Base-by-base conservation (phyloP, 768 basidiomycete species). In the Serendipita sp. region DNA sequence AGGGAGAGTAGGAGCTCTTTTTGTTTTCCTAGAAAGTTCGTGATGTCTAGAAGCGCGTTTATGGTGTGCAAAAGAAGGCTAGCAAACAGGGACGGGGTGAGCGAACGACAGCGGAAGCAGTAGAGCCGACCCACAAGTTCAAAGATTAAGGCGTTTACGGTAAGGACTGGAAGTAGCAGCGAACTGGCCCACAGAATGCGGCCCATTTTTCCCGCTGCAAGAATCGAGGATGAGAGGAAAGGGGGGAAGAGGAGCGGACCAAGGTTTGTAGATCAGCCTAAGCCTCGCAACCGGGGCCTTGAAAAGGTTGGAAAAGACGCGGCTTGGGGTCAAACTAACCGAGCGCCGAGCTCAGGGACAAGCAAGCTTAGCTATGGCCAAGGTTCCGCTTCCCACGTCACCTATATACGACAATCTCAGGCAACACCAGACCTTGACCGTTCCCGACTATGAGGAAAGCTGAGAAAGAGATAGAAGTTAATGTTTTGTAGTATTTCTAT, bases 1-100 rank as follows among this genome's bases (percentile, higher is more conserved):
- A 28, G 71, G 69, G 11, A 71, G 64, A 2, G 66, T 67, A 0
- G 69, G 44, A n/a, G 64, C 47, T 54, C 35, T 45, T 28, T 60
- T 60, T 28, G 28, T 35, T 36, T 60, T 60, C 8, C 35, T 23
- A 60, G 56, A 8, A 38, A 60, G 56, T 32, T 35, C 28, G n/a
- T 36, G 56, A 36, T 36, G 56, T n/a, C 35, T 23, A 28, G 23
- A 16, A 5, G 23, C 16, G 23, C 56, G 56, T 60, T 60, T 60
- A 36, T 28, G 23, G n/a, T 41, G 38, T 41, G 35, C 18, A 35
- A 28, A 35, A 60, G 56, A 38, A 28, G 56, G 35, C 56, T 60
- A 13, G 56, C 8, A 10, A 30, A 23, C 5, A 60, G 56, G 10
- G 16, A n/a, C 5, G 35, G 28, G 10, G 18, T 36, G 10, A 10